Percentiles rank a stretch among this genome's conserved stretches.
Conservation (phyloP, 2,329 filamentous ascomycete species). For the Penicillium sumatraense region DNA sequence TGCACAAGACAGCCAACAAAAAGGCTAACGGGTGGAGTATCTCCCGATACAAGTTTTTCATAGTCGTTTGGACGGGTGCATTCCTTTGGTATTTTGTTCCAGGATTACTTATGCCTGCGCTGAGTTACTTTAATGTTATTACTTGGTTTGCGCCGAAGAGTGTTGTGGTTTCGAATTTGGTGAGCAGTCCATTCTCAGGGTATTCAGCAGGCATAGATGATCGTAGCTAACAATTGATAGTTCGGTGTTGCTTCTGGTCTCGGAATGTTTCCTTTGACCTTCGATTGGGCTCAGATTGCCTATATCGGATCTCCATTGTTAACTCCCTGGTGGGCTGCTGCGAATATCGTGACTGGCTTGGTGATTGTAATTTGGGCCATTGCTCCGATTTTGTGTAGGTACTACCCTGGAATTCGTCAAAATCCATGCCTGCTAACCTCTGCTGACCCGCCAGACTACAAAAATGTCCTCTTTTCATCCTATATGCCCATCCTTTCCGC, state of each 20-base stretch:
- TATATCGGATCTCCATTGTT: constrained; percentile 83
- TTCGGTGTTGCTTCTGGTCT: constrained; percentile 86
- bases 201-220: too few relatives aligned
- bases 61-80: constrained; percentile 69
- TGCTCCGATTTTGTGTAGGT: constrained; percentile 71
- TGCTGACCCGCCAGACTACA: constrained; percentile 61
- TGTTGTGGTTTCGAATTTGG: constrained; percentile 80
- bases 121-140: constrained; percentile 87
- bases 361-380: constrained; percentile 84
- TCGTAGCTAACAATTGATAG: too few relatives aligned
- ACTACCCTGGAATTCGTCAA: neutral
- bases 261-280: constrained; percentile 81
- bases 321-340: constrained; percentile 83
- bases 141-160: constrained; percentile 89
- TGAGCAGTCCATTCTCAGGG: too few relatives aligned
- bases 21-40: constrained; percentile 81
- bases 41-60: constrained; percentile 83
- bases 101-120: constrained; percentile 77
- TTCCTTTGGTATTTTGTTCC: constrained; percentile 86
- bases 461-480: constrained; percentile 76
- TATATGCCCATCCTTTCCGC: constrained; percentile 87
- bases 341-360: constrained; percentile 81
- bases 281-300: constrained; percentile 90
- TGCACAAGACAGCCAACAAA: constrained; percentile 84
- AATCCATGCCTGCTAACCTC: neutral